These are phyloP conservation scores for Cicer judaicum DNA, from an alignment of 306 rosid species.

Conservation along the genomic window DNA sequence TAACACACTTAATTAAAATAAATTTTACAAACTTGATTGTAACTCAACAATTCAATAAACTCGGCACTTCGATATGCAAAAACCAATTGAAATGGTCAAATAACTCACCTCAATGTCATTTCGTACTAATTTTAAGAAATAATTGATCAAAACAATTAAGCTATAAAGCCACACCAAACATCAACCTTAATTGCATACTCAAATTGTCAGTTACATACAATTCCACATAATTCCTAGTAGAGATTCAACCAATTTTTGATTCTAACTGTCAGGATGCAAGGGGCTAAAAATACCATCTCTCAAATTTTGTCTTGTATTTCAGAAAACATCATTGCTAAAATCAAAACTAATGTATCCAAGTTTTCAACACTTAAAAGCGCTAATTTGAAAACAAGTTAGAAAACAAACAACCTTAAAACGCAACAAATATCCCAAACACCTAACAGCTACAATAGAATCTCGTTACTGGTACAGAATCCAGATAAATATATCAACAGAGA, in stretches of 20 bases:
- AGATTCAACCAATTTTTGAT: not conserved
- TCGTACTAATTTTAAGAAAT: not conserved
- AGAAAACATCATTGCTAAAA: constrained; percentile 14
- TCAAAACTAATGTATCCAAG: constrained; percentile 2
- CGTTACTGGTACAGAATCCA: constrained; percentile 31
- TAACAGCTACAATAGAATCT: constrained; percentile 28
- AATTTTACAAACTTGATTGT: too few relatives aligned
- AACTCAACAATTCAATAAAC: too few relatives aligned
- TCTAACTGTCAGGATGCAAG: constrained; percentile 6
- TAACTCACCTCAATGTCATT: not conserved
- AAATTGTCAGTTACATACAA: not conserved
- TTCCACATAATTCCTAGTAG: not conserved
- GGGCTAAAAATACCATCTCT: constrained; percentile 6
- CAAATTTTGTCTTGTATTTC: constrained; percentile 15
- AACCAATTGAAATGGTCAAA: too few relatives aligned
- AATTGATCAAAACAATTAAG: too few relatives aligned
- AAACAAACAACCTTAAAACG: constrained; percentile 13
- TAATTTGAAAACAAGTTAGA: constrained; percentile 25
- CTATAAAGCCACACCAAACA: not conserved
- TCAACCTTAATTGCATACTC: constrained; percentile 5
- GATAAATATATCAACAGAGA: constrained; percentile 41
- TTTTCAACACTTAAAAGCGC: constrained; percentile 16
- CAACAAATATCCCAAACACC: constrained; percentile 36
- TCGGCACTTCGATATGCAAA: too few relatives aligned
- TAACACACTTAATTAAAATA: too few relatives aligned